Base-by-base conservation (phyloP, 1,284 basidiomycete genomes). In the Tilletia indica region DNA sequence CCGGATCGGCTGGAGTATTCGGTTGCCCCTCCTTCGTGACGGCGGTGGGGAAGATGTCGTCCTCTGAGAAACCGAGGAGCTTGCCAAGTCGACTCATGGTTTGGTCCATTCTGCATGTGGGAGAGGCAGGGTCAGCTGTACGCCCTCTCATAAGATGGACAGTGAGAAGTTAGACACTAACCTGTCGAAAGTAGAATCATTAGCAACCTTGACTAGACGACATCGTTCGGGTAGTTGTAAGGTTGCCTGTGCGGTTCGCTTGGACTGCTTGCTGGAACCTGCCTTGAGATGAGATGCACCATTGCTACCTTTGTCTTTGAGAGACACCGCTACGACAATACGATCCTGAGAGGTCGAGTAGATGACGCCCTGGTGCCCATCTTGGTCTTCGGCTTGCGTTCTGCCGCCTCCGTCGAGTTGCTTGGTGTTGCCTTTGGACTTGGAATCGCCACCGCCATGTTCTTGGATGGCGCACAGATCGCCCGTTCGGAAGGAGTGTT, bases 141-240 rank as follows among this genome's bases (percentile, higher is more conserved):
- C 19, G 31, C 11, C 8, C n/a, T n/a, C n/a, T n/a, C n/a, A n/a
- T n/a, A n/a, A 48, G 4, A 31, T 31, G 36, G 21, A 39, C 5
- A n/a, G n/a, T n/a, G n/a, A n/a, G n/a, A n/a, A n/a, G n/a, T 48
- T 21, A 54, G 58, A 63, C 31, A 36, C 12, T 34, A 25, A 64
- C 61, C 61, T 5, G 80, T 97, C 93, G 81, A 92, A 95, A 0
- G 95, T 97, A 11, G 92, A 90, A 67, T 91, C 93, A 79, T 97
- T 97, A 4, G 93, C 94, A 1, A 97, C 87, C 83, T 97, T 97
- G 69, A 97, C 85, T n/a, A 96, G 85, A 16, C 92, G 87, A 82
- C 93, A 91, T 54, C 91, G 87, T 76, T 94, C 92, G 1, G 94
- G 93, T 0, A 96, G 83, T 75, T 93, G 91, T 5, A 92, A 84